phyloP scores from a whole-genome alignment of 139 green algal genomes.

The Coelastrella sp. region DNA sequence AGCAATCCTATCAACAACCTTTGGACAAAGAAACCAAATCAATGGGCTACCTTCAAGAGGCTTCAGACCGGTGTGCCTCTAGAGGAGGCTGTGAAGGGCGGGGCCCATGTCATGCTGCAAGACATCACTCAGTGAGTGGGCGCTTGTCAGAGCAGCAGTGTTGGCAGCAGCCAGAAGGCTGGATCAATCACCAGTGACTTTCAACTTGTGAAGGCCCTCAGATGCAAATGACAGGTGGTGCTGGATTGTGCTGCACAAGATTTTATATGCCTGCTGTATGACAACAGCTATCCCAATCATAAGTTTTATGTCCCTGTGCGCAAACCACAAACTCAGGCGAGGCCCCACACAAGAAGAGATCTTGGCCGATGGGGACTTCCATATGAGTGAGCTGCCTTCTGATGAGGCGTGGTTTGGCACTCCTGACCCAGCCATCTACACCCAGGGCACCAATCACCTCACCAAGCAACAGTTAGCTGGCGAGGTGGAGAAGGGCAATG shows the following conservation, averaged over 20 bases:
- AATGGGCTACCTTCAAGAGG: conserved; percentile 32
- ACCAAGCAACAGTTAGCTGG: conserved; percentile 41
- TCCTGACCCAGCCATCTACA: conserved; percentile 33
- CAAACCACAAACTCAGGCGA: background rate
- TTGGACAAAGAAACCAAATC: conserved; percentile 37
- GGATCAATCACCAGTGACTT: too few relatives aligned
- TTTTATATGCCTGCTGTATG: too few relatives aligned
- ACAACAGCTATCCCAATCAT: too few relatives aligned
- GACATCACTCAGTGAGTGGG: conserved; percentile 40
- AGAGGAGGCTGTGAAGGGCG: conserved; percentile 31
- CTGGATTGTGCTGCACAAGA: too few relatives aligned
- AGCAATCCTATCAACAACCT: conserved; percentile 47
- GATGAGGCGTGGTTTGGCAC: conserved; percentile 48
- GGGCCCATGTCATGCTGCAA: conserved; percentile 5
- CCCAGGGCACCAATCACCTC: conserved; percentile 35
- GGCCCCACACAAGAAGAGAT: background rate
- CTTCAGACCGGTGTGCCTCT: background rate
- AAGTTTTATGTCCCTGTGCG: background rate
- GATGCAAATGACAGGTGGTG: too few relatives aligned
- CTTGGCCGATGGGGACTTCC: background rate
- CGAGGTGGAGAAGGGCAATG: conserved; percentile 43
- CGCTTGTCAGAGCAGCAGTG: too few relatives aligned
- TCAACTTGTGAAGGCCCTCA: too few relatives aligned
- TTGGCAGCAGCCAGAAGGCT: too few relatives aligned
- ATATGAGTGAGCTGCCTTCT: conserved; percentile 22